Percentiles rank a stretch among this genome's conserved stretches.
phyloP scores from a whole-genome alignment of 2,329 filamentous ascomycete genomes.

The Dactylonectria estremocensis region DNA sequence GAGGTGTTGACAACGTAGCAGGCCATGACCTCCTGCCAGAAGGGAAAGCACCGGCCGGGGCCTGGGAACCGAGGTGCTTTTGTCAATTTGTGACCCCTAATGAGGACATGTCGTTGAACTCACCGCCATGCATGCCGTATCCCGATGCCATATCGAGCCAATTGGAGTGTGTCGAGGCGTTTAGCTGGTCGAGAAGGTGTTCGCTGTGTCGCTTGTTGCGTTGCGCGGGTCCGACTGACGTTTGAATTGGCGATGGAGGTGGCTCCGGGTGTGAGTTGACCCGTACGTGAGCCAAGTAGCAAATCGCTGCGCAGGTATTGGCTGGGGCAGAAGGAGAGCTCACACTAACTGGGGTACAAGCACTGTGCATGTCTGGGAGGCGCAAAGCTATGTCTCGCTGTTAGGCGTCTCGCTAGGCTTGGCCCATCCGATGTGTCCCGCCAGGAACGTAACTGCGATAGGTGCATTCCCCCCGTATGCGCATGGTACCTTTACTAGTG shows the following conservation, averaged over 20 bases:
- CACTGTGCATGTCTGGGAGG: too few relatives aligned
- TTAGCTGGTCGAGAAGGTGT: slow-evolving; percentile 41
- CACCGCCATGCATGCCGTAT: slow-evolving; percentile 86
- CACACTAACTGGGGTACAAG: slow-evolving; percentile 35
- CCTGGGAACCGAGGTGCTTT: slow-evolving; percentile 57
- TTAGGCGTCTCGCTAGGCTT: slow-evolving; percentile 3
- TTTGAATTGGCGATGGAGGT: slow-evolving; percentile 44
- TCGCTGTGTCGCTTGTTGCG: slow-evolving; percentile 40
- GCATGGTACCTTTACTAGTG: not conserved
- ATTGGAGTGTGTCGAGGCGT: slow-evolving; percentile 49
- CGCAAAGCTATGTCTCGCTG: not conserved
- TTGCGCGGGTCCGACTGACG: slow-evolving; percentile 43
- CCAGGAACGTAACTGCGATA: slow-evolving; percentile 11
- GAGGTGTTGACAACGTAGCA: slow-evolving; percentile 97
- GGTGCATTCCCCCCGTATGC: slow-evolving; percentile 14
- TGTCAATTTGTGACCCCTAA: slow-evolving; percentile 40
- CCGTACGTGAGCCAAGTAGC: slow-evolving; percentile 47
- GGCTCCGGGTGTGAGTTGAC: slow-evolving; percentile 44
- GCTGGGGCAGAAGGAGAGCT: slow-evolving; percentile 23
- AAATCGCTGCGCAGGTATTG: slow-evolving; percentile 45
- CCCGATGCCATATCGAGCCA: slow-evolving; percentile 80
- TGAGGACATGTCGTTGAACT: slow-evolving; percentile 50
- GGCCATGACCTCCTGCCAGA: slow-evolving; percentile 99
- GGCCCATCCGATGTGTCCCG: not conserved
- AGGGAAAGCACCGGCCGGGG: slow-evolving; percentile 91